Percentiles rank a stretch among this genome's conserved stretches.
Conservation (phyloP, 768 basidiomycete genomes). For the Suillus occidentalis region DNA sequence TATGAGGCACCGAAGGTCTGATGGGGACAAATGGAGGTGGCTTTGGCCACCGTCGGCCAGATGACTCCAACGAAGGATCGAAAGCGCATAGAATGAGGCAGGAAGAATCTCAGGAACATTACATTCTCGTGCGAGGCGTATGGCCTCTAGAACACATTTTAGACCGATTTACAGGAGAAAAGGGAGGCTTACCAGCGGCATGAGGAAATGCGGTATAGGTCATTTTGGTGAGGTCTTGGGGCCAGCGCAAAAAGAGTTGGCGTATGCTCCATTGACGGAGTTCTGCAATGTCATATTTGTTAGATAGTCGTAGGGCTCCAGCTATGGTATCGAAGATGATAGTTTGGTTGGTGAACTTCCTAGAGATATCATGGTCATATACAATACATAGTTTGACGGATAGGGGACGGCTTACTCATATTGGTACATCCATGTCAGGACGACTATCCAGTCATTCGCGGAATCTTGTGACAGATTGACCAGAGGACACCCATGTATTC, state of each 20-base stretch:
- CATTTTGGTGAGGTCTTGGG: slow-evolving; percentile 27
- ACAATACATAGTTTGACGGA: neutral
- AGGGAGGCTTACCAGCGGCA: slow-evolving; percentile 29
- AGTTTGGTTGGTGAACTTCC: slow-evolving; percentile 23
- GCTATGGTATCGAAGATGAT: slow-evolving; percentile 28
- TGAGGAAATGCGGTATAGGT: slow-evolving; percentile 27
- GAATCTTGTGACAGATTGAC: slow-evolving; percentile 29
- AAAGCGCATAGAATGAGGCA: slow-evolving; percentile 41
- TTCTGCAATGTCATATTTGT: slow-evolving; percentile 36
- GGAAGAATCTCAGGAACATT: slow-evolving; percentile 38
- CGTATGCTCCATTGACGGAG: slow-evolving; percentile 28
- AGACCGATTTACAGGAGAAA: neutral
- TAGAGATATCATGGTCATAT: slow-evolving; percentile 8
- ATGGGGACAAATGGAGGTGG: slow-evolving; percentile 28
- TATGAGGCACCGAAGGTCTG: slow-evolving; percentile 32
- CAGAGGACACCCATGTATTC: slow-evolving; percentile 32
- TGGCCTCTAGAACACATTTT: slow-evolving; percentile 28
- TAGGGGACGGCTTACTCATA: slow-evolving; percentile 24
- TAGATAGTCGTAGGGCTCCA: slow-evolving; percentile 32
- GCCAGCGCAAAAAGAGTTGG: slow-evolving; percentile 31
- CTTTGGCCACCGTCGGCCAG: slow-evolving; percentile 30
- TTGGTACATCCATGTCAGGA: slow-evolving; percentile 35
- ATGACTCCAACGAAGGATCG: slow-evolving; percentile 29
- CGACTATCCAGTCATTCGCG: slow-evolving; percentile 30
- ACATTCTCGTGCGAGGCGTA: slow-evolving; percentile 35